Base-by-base conservation (phyloP, 2,329 filamentous ascomycete genomes). In the Fusarium keratoplasticum region DNA sequence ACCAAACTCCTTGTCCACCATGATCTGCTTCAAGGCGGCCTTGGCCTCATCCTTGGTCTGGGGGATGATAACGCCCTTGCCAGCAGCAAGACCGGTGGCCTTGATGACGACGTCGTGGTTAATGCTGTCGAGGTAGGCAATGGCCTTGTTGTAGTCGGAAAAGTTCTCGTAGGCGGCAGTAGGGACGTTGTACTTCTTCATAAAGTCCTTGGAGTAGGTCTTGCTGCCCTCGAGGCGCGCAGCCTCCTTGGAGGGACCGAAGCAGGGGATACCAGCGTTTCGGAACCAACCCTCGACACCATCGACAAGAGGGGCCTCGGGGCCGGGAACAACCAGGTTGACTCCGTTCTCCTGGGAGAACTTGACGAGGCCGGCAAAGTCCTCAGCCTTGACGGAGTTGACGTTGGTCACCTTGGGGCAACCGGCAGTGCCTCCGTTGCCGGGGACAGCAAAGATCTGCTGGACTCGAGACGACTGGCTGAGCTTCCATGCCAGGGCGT, bases 181-280 rank as follows among this genome's bases (percentile, higher is more conserved):
- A 40, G 96, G 95, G 77, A 99, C 97, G 78, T 89, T 89, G 84
- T 97, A 91, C 75, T 92, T 91, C 83, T 93, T 92, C 96, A 98
- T 99, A 81, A 98, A 98, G 83, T 98, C 95, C 82, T 99, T 99
- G 71, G 94, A 95, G 83, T 97, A 98, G 13, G 96, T 94, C 87
- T 99, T 99, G 85, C 94, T 97, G 69, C 96, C 96, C 84, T 99
- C 96, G 89, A 99, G 94, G 52, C 90, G 89, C 20, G 96, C 95
- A 25, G 96, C 96, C 58, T 91, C 90, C 84, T 93, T 91, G 66
- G 92, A 93, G 6, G 96, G 96, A 2, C 96, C 96, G 80, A 98
- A 98, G 83, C 91, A 93, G 77, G 90, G 89, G 80, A 98, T 95
- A 57, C 92, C 92, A 59, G 89, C 92, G 61, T 84, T 82, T 73